These are phyloP conservation scores for Inonotus hispidus DNA, from an alignment of 1,284 basidiomycete genomes.

Conservation along the genomic window DNA sequence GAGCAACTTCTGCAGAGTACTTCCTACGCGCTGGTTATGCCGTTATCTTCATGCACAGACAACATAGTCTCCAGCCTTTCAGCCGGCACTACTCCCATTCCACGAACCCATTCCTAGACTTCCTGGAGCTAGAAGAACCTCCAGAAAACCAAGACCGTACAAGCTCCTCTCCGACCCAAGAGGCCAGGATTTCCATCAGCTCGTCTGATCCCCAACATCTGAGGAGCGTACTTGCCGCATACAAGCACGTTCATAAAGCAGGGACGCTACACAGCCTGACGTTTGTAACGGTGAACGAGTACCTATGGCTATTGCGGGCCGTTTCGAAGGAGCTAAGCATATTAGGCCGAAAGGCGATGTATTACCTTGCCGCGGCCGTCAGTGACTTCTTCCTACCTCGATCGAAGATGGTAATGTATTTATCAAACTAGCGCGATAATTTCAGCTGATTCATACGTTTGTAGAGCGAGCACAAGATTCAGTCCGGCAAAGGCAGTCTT, in stretches of 20 bases:
- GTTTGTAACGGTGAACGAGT: constrained; percentile 95
- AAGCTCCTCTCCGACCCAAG: constrained; percentile 16
- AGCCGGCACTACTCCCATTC: constrained; percentile 97
- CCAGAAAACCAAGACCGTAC: constrained; percentile 1
- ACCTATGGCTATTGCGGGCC: constrained; percentile 86
- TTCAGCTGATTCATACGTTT: background rate
- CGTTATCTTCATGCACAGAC: constrained; percentile 97
- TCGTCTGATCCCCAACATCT: constrained; percentile 61
- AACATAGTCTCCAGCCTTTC: constrained; percentile 96
- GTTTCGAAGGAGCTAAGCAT: constrained; percentile 69
- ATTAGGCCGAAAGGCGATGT: constrained; percentile 75
- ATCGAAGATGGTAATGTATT: constrained; percentile 68
- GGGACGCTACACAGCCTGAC: constrained; percentile 81
- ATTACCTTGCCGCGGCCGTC: constrained; percentile 96
- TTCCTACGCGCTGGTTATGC: constrained; percentile 92
- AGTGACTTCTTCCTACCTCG: constrained; percentile 96
- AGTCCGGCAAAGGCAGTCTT: constrained; percentile 90
- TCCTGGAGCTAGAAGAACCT: constrained; percentile 69
- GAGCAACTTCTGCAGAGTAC: constrained; percentile 97
- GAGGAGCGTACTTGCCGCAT: constrained; percentile 69
- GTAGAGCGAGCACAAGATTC: constrained; percentile 97
- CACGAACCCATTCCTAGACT: constrained; percentile 95
- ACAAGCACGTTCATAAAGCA: constrained; percentile 73
- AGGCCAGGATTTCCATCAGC: constrained; percentile 58
- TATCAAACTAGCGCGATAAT: background rate